Evolutionary conservation across 495 filamentous ascomycete genomes (phyloP).

Genomic region (Neurospora sp.): DNA sequence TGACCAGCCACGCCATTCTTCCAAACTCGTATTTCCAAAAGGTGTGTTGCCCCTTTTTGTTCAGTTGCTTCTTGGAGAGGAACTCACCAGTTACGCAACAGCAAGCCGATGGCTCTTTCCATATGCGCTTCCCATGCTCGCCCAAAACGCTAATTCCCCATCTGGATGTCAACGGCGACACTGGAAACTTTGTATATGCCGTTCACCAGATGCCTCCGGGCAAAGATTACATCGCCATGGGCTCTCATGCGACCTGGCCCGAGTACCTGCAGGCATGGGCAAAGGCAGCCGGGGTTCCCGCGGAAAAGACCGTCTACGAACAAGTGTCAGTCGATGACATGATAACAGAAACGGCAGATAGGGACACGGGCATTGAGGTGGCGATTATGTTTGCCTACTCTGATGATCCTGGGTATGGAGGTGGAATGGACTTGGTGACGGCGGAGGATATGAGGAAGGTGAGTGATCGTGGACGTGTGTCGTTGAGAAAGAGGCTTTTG

Average conservation of each 20-base stretch:
- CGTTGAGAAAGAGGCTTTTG: no score
- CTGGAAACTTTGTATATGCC: constrained; percentile 33
- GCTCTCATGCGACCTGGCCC: constrained; percentile 23
- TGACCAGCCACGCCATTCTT: constrained; percentile 27
- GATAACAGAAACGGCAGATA: constrained; percentile 20
- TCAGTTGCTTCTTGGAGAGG: neutral
- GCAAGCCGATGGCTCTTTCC: constrained; percentile 21
- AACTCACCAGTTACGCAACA: neutral
- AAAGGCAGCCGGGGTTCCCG: constrained; percentile 10
- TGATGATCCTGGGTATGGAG: constrained; percentile 31
- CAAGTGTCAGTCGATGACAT: constrained; percentile 28
- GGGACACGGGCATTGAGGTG: constrained; percentile 24
- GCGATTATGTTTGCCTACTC: constrained; percentile 30
- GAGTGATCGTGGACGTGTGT: neutral
- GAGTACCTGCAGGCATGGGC: constrained; percentile 27
- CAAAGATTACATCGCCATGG: constrained; percentile 31
- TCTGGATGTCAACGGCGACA: constrained; percentile 29
- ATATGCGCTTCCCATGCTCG: constrained; percentile 29
- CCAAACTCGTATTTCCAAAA: constrained; percentile 29
- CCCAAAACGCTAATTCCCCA: constrained; percentile 25
- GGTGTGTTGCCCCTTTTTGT: constrained; percentile 7
- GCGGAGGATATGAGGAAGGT: constrained; percentile 33
- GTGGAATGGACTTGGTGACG: constrained; percentile 24
- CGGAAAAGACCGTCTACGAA: constrained; percentile 14
- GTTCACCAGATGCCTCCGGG: constrained; percentile 33